A percentile compares a stretch with the other conserved stretches of the same genome.
Conservation (phyloP, 2,329 filamentous ascomycete genomes). For the Berkeleyomyces rouxiae region DNA sequence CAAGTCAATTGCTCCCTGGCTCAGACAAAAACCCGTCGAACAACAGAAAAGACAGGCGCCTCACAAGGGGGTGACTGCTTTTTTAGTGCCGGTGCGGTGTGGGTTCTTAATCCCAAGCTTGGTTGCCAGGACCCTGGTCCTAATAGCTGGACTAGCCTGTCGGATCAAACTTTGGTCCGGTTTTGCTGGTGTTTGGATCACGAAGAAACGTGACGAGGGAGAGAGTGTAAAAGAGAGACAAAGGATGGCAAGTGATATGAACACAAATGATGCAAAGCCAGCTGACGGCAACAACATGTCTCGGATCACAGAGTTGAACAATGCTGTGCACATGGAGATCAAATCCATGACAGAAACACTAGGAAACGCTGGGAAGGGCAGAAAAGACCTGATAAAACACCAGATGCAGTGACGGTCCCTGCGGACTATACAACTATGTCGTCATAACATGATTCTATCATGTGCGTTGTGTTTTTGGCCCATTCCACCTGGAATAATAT, state of each 20-base stretch:
- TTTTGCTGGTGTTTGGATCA: neutral
- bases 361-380: neutral
- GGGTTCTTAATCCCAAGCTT: neutral
- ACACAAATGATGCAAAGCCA: neutral
- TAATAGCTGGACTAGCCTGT: neutral
- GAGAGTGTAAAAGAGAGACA: neutral
- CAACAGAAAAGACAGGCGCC: neutral
- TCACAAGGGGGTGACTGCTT: neutral
- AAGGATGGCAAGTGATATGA: neutral
- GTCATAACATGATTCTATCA: neutral
- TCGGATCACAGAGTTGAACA: neutral
- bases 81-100: neutral
- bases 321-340: neutral
- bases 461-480: neutral
- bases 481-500: neutral
- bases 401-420: neutral
- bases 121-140: neutral
- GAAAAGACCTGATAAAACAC: neutral
- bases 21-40: neutral
- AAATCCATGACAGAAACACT: neutral
- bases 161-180: neutral
- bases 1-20: neutral
- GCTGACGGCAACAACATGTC: neutral
- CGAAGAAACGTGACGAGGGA: neutral
- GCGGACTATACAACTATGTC: neutral